Conservation (phyloP, 495 filamentous ascomycete genomes). For the Tuber borchii region DNA sequence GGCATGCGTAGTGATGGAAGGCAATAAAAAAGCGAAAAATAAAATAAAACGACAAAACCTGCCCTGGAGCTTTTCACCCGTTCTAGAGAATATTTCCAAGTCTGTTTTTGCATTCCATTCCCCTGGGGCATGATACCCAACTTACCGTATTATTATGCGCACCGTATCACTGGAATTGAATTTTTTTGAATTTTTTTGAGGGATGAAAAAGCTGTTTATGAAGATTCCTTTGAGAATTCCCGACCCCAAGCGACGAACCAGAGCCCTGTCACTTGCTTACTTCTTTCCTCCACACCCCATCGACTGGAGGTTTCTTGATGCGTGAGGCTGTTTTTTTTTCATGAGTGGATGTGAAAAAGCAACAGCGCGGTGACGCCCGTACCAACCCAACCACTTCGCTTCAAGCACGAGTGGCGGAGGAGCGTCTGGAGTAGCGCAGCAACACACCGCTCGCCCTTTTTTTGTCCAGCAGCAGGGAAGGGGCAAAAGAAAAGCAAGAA, state of each 20-base stretch:
- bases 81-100: conserved; percentile 22
- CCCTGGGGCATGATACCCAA: neutral
- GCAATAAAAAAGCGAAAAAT: neutral
- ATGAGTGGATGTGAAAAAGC: neutral
- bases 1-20: neutral
- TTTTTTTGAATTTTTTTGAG: neutral
- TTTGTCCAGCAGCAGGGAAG: neutral
- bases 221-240: neutral
- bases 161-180: neutral
- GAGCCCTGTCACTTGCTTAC: neutral
- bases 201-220: neutral
- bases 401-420: neutral
- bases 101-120: conserved; percentile 10
- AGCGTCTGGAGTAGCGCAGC: neutral
- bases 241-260: neutral
- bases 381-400: conserved; percentile 3
- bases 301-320: neutral
- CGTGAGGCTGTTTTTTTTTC: conserved; percentile 2
- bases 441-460: neutral
- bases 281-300: neutral
- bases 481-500: neutral
- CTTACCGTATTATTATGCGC: neutral
- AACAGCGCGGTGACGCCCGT: neutral
- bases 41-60: conserved; percentile 14
- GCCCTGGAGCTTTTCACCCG: conserved; percentile 9